These are phyloP conservation scores for Triticum dicoccoides DNA, from an alignment of 176 grass and related monocot genomes.

Conservation along the genomic window DNA sequence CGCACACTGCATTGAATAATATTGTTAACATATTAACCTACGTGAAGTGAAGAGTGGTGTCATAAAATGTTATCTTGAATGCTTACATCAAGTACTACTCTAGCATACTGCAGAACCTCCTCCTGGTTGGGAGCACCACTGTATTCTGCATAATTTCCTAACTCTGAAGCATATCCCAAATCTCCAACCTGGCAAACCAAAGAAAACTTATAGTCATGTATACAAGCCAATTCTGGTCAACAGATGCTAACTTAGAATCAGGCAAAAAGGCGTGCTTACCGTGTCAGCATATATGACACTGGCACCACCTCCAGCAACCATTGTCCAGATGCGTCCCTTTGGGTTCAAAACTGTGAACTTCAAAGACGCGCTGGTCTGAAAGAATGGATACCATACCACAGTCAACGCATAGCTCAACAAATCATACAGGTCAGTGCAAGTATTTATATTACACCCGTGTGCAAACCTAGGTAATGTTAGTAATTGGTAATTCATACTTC, in stretches of 20 bases:
- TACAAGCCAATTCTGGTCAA: not conserved
- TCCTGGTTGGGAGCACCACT: slow-evolving; percentile 94
- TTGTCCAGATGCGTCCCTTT: slow-evolving; percentile 91
- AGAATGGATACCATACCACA: not conserved
- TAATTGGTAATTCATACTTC: not conserved
- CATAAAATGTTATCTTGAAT: not conserved
- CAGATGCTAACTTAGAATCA: slow-evolving; percentile 3
- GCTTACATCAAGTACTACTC: slow-evolving; percentile 90
- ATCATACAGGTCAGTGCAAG: not conserved
- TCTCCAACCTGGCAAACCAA: slow-evolving; percentile 66
- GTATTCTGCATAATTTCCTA: slow-evolving; percentile 91
- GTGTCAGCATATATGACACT: slow-evolving; percentile 99
- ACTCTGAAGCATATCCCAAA: slow-evolving; percentile 82
- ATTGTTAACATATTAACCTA: slow-evolving; percentile 16
- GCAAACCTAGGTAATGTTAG: not conserved
- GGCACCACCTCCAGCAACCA: slow-evolving; percentile 95
- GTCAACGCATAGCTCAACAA: not conserved
- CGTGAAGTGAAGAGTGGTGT: not conserved
- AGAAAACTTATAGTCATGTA: not conserved
- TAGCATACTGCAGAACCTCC: slow-evolving; percentile 91
- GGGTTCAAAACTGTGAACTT: slow-evolving; percentile 93
- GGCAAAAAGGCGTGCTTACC: slow-evolving; percentile 34
- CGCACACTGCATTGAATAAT: slow-evolving; percentile 47
- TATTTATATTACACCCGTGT: not conserved
- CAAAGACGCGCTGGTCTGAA: slow-evolving; percentile 84